Percentiles rank a stretch among this genome's conserved stretches.
Evolutionary conservation across 2,329 filamentous ascomycete species (phyloP).

Genomic region (Colletotrichum sp.): DNA sequence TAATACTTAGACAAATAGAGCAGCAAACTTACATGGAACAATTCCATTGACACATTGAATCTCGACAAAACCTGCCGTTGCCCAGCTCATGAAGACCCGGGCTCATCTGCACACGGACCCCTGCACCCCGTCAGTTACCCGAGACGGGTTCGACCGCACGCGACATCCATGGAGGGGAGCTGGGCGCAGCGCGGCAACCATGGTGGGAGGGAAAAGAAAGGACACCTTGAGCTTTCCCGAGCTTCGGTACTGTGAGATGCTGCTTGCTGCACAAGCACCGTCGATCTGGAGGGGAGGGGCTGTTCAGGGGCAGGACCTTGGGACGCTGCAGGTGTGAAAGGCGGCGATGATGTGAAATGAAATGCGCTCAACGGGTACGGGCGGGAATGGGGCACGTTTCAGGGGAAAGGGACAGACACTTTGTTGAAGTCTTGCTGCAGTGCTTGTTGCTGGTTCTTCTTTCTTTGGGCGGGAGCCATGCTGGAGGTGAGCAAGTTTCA

Average conservation of each 20-base stretch:
- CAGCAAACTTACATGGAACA: neutral
- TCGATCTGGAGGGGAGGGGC: conserved; percentile 11
- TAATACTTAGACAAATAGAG: neutral
- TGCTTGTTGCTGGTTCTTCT: neutral
- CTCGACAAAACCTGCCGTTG: neutral
- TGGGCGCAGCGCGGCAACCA: neutral
- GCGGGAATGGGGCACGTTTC: conserved; percentile 14
- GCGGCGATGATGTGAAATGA: neutral
- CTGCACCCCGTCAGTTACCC: neutral
- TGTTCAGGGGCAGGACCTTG: neutral
- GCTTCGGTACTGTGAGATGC: conserved; percentile 11
- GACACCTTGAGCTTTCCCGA: neutral
- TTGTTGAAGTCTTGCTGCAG: neutral
- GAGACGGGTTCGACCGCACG: conserved; percentile 17
- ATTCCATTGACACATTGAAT: neutral
- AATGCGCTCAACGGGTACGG: conserved; percentile 12
- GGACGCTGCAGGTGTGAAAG: neutral
- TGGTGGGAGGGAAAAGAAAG: neutral
- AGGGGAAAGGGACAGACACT: neutral
- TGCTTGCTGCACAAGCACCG: conserved; percentile 13
- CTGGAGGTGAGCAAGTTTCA: conserved; percentile 24
- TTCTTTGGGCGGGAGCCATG: neutral
- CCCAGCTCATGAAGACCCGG: neutral
- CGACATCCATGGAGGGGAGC: neutral
- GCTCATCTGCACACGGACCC: neutral